Conservation (phyloP, 176 grass and related monocot genomes). For the Pontederia crassipes region DNA sequence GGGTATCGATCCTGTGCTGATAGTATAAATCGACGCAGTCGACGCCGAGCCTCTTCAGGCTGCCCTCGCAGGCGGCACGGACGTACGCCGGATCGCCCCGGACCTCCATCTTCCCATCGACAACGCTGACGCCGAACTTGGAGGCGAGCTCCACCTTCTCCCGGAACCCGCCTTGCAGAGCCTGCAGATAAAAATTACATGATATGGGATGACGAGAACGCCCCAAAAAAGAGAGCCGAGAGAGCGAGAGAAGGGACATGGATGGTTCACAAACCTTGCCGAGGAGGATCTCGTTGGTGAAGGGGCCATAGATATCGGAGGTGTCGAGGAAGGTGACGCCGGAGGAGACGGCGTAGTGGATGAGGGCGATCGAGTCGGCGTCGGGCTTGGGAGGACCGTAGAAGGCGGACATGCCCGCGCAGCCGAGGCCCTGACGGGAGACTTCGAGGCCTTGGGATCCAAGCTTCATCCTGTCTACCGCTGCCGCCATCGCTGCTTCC, state of each 20-base stretch:
- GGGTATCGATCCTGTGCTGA: slow-evolving; percentile 49
- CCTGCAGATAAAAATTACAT: slow-evolving; percentile 17
- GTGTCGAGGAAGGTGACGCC: slow-evolving; percentile 74
- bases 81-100: slow-evolving; percentile 43
- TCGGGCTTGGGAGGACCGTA: slow-evolving; percentile 61
- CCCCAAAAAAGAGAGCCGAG: no score
- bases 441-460: slow-evolving; percentile 72
- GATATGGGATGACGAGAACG: no score
- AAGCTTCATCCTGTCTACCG: slow-evolving; percentile 43
- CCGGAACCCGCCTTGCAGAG: slow-evolving; percentile 28
- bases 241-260: no score
- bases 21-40: slow-evolving; percentile 55
- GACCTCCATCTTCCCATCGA: slow-evolving; percentile 11
- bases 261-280: slow-evolving; percentile 32
- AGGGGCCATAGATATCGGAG: slow-evolving; percentile 69
- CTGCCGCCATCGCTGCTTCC: not conserved
- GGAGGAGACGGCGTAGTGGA: slow-evolving; percentile 51
- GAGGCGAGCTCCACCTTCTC: slow-evolving; percentile 55
- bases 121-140: slow-evolving; percentile 35
- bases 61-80: slow-evolving; percentile 24
- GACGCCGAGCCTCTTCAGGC: no score
- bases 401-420: slow-evolving; percentile 67
- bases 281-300: slow-evolving; percentile 70
- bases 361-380: slow-evolving; percentile 51
- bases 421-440: slow-evolving; percentile 67